Percentiles rank a stretch among this genome's conserved stretches.
Conservation (phyloP, 2,329 filamentous ascomycete species). For the Colletotrichum phormii region DNA sequence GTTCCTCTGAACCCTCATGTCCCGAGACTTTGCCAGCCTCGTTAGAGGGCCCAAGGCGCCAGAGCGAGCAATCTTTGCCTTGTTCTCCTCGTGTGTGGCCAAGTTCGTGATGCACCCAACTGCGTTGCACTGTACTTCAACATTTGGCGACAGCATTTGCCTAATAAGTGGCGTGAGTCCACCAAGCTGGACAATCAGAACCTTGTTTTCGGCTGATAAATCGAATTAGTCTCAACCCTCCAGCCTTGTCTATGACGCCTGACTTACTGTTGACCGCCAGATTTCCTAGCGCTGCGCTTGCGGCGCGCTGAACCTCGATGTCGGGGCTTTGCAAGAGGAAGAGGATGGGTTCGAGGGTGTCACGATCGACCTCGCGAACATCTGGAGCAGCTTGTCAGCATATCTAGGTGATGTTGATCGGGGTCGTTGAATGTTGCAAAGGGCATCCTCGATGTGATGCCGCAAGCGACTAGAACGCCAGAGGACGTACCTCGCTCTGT, state of each 20-base stretch:
- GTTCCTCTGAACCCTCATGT: conserved; percentile 98
- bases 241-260: not conserved
- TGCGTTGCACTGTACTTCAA: conserved; percentile 98
- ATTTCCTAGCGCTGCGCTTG: conserved; percentile 95
- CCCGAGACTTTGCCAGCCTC: conserved; percentile 92
- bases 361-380: conserved; percentile 94
- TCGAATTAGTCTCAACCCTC: conserved; percentile 3
- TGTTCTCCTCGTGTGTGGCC: conserved; percentile 98
- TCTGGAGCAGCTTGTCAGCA: conserved; percentile 67
- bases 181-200: conserved; percentile 92
- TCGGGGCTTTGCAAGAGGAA: conserved; percentile 95
- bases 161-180: conserved; percentile 92
- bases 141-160: conserved; percentile 98
- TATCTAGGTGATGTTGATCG: not conserved
- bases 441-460: not conserved
- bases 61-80: conserved; percentile 96
- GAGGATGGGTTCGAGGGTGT: conserved; percentile 95
- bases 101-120: conserved; percentile 99
- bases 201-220: conserved; percentile 91
- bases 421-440: conserved; percentile 3
- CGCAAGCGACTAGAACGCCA: conserved; percentile 4
- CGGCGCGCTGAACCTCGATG: conserved; percentile 96
- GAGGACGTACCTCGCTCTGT: conserved; percentile 86
- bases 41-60: conserved; percentile 93
- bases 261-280: conserved; percentile 93